A percentile compares a stretch with the other conserved stretches of the same genome.
Evolutionary conservation across 78 protist genomes (phyloP).

Genomic region (Blattamonas nauphoetae): DNA sequence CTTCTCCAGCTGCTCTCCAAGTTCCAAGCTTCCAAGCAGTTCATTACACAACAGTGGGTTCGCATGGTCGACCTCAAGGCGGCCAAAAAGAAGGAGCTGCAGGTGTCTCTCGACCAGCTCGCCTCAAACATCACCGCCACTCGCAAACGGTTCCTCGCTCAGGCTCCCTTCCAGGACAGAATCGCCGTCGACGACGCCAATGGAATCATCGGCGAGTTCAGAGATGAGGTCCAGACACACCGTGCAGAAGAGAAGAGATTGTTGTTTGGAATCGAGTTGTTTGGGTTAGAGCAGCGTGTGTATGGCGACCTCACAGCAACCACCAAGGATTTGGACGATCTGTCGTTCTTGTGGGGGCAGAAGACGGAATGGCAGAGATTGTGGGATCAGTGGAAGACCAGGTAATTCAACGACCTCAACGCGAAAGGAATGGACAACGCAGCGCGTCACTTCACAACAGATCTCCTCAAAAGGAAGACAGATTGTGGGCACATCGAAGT

Average conservation of each 20-base stretch:
- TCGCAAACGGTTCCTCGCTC: conserved; percentile 12
- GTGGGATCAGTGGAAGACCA: conserved; percentile 29
- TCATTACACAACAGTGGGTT: background rate
- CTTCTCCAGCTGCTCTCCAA: conserved; percentile 28
- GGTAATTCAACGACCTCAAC: conserved; percentile 20
- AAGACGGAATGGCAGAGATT: conserved; percentile 29
- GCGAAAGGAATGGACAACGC: conserved; percentile 25
- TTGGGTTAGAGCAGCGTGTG: conserved; percentile 30
- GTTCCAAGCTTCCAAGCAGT: conserved; percentile 8
- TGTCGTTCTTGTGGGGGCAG: conserved; percentile 44
- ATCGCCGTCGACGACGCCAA: conserved; percentile 13
- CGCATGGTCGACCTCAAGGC: background rate
- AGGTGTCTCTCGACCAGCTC: conserved; percentile 14
- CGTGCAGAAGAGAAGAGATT: conserved; percentile 17
- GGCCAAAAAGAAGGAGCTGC: background rate
- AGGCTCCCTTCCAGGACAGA: conserved; percentile 30
- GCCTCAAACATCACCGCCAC: background rate
- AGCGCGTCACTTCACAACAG: background rate
- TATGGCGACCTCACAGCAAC: conserved; percentile 11
- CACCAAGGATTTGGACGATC: conserved; percentile 27
- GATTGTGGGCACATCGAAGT: conserved; percentile 18
- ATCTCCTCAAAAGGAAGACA: background rate
- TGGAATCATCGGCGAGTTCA: background rate
- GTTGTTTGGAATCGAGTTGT: conserved; percentile 40
- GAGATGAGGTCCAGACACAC: background rate